Percentiles rank a stretch among this genome's conserved stretches.
Conservation (phyloP, 345 rosid species). For the Linum lewisii region DNA sequence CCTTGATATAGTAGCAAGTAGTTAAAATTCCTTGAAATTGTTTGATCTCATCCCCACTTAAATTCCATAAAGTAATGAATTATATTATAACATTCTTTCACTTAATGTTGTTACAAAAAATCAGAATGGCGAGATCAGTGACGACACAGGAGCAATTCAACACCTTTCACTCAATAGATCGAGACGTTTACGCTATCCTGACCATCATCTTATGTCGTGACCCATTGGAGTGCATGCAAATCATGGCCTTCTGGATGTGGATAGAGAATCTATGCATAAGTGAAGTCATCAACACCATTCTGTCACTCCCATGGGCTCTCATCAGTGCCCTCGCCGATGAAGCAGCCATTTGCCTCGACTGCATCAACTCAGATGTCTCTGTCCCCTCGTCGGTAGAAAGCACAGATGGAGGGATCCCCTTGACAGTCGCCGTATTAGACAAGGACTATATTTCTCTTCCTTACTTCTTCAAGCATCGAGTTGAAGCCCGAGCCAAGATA, state of each 20-base stretch:
- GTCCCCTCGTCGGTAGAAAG: not conserved
- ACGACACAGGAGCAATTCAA: slow-evolving; percentile 21
- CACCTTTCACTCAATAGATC: slow-evolving; percentile 40
- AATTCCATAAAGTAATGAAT: no score
- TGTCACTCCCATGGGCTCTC: slow-evolving; percentile 25
- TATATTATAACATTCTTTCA: no score
- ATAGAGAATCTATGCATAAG: slow-evolving; percentile 30
- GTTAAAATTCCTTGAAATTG: no score
- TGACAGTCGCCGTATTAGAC: slow-evolving; percentile 20
- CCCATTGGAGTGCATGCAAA: slow-evolving; percentile 32
- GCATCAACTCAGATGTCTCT: slow-evolving; percentile 13
- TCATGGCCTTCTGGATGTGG: slow-evolving; percentile 46
- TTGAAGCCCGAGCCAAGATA: slow-evolving; percentile 20
- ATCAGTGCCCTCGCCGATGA: slow-evolving; percentile 38
- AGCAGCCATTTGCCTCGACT: slow-evolving; percentile 28
- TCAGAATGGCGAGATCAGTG: no score
- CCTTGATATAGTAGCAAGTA: no score
- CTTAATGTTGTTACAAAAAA: no score
- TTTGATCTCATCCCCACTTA: no score
- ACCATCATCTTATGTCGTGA: slow-evolving; percentile 32
- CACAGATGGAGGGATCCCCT: slow-evolving; percentile 17
- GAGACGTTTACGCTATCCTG: slow-evolving; percentile 29
- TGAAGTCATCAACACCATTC: slow-evolving; percentile 19
- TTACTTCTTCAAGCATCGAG: slow-evolving; percentile 20
- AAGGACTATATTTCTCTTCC: slow-evolving; percentile 21